Evolutionary conservation across 2,329 filamentous ascomycete species (phyloP).

Genomic region (Xylaria multiplex): DNA sequence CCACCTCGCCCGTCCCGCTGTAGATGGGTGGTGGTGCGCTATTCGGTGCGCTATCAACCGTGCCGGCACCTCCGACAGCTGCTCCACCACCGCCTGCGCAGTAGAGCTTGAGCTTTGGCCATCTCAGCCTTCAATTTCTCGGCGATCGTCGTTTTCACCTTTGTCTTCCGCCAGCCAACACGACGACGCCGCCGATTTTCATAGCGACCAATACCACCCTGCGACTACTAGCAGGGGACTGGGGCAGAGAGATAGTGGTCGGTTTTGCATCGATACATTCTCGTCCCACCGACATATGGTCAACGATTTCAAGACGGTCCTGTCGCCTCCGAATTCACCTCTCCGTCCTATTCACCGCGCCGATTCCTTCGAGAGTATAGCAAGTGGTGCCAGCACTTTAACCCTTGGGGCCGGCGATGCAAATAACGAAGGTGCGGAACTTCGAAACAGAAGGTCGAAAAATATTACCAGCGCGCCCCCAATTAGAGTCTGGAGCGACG

Average conservation of each 20-base stretch:
- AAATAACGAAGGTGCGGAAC: constrained; percentile 15
- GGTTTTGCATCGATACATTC: neutral
- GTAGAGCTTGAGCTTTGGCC: constrained; percentile 35
- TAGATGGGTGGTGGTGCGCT: constrained; percentile 14
- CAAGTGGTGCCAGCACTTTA: constrained; percentile 6
- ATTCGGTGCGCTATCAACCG: neutral
- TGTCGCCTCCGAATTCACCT: constrained; percentile 7
- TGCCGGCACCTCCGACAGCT: constrained; percentile 26
- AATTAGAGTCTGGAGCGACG: constrained; percentile 11
- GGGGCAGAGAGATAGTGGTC: neutral
- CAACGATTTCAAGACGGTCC: constrained; percentile 4
- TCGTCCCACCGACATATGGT: neutral
- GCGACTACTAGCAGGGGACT: neutral
- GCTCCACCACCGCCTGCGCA: constrained; percentile 8
- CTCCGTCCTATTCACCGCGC: constrained; percentile 12
- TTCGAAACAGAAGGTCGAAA: neutral
- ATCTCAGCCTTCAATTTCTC: constrained; percentile 29
- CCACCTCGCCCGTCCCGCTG: constrained; percentile 12
- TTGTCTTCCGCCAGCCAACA: neutral
- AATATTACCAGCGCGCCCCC: neutral
- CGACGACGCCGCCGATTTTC: neutral
- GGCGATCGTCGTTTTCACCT: constrained; percentile 6
- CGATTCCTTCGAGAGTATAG: constrained; percentile 33
- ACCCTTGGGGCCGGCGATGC: constrained; percentile 2
- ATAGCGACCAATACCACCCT: neutral